A percentile compares a stretch with the other conserved stretches of the same genome.
phyloP scores from a whole-genome alignment of 352 stramenopile genomes.

The Phytophthora ohioensis region DNA sequence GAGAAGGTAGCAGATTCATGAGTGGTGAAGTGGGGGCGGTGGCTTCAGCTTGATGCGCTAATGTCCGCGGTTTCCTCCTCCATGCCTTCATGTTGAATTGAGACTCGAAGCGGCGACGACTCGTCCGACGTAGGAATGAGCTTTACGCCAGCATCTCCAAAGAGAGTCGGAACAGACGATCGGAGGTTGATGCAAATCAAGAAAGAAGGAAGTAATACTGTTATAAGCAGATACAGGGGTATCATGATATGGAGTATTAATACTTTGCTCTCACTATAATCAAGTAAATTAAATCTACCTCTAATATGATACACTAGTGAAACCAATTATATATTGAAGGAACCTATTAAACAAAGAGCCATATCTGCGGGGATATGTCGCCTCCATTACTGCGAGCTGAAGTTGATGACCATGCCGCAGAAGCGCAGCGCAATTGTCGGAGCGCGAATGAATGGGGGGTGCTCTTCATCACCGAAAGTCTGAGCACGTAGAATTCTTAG shows the following conservation, averaged over 20 bases:
- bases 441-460: too few relatives aligned
- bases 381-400: background rate
- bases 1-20: background rate
- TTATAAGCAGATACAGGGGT: background rate
- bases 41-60: background rate
- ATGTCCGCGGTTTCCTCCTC: conserved; percentile 12
- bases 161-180: conserved; percentile 29
- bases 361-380: background rate
- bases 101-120: conserved; percentile 3
- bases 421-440: too few relatives aligned
- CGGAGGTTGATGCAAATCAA: conserved; percentile 4
- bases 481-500: background rate
- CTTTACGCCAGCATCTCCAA: conserved; percentile 10
- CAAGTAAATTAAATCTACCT: background rate
- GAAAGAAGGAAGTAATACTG: conserved; percentile 2
- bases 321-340: background rate
- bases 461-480: background rate
- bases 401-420: background rate
- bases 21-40: background rate
- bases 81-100: conserved; percentile 30
- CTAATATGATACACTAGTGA: background rate
- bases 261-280: background rate
- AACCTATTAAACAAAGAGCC: background rate
- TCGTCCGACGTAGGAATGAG: conserved; percentile 20
- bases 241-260: background rate